These are phyloP conservation scores for Fusarium protoensiforme DNA, from an alignment of 2,329 filamentous ascomycete genomes.

Conservation along the genomic window DNA sequence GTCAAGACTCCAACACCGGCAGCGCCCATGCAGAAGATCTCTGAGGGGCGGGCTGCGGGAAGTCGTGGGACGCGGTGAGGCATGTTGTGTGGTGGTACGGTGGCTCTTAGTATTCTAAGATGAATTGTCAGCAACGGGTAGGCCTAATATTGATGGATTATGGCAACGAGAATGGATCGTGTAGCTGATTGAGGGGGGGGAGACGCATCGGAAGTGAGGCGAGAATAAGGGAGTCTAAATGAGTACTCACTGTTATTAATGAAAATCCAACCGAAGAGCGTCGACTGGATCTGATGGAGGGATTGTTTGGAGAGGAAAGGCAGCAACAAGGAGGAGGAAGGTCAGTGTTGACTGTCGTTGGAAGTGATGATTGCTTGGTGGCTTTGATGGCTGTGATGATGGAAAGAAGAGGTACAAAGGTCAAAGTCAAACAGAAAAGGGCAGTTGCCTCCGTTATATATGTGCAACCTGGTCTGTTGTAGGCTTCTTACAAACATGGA, in stretches of 20 bases:
- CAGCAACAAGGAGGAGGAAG: not conserved
- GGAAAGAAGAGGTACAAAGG: constrained; percentile 6
- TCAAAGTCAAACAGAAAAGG: not conserved
- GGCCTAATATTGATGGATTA: no score
- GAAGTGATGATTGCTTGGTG: not conserved
- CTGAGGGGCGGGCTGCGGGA: constrained; percentile 59
- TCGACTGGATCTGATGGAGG: not conserved
- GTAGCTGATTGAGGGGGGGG: not conserved
- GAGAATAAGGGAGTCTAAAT: not conserved
- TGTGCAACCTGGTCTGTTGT: constrained; percentile 13
- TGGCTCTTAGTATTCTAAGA: not conserved
- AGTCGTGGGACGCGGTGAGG: constrained; percentile 59
- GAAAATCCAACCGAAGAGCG: not conserved
- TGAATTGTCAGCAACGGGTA: constrained; percentile 1
- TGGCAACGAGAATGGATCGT: not conserved
- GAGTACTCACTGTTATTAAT: constrained; percentile 20
- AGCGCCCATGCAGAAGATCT: constrained; percentile 64
- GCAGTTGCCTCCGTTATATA: constrained; percentile 29
- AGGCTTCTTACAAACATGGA: constrained; percentile 28
- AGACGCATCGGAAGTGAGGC: not conserved
- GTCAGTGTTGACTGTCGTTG: not conserved
- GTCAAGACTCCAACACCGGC: constrained; percentile 65
- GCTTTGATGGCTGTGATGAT: constrained; percentile 14
- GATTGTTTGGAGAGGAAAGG: not conserved
- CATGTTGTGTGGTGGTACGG: constrained; percentile 54